phyloP scores from a whole-genome alignment of 768 basidiomycete species.

The Amanita muscaria region DNA sequence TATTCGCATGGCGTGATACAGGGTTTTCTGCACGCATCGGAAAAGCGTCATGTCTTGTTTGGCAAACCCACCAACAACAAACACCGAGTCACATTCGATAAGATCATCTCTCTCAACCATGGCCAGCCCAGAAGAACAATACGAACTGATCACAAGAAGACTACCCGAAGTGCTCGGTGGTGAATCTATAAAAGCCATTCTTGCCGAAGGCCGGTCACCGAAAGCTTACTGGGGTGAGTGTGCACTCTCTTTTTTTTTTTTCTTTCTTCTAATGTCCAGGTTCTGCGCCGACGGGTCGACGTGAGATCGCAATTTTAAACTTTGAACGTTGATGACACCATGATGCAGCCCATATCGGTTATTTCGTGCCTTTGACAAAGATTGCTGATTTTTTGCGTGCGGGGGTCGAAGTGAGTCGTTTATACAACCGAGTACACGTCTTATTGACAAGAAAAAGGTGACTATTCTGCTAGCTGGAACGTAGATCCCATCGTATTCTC shows the following conservation, averaged over 20 bases:
- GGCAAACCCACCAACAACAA: too few relatives aligned
- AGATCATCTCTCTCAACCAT: too few relatives aligned
- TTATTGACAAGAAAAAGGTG: too few relatives aligned
- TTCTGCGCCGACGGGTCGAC: slow-evolving; percentile 88
- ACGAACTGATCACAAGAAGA: slow-evolving; percentile 76
- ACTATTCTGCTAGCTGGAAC: slow-evolving; percentile 74
- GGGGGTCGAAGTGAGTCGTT: slow-evolving; percentile 70
- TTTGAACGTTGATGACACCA: slow-evolving; percentile 2
- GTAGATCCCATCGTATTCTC: slow-evolving; percentile 7
- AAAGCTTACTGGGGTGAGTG: slow-evolving; percentile 89
- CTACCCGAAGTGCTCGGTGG: slow-evolving; percentile 85
- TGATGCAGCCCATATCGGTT: slow-evolving; percentile 83
- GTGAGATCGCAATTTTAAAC: slow-evolving; percentile 36
- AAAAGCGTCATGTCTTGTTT: too few relatives aligned
- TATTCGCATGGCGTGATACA: too few relatives aligned
- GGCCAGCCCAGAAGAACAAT: slow-evolving; percentile 44
- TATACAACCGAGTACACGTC: too few relatives aligned
- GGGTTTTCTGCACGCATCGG: too few relatives aligned
- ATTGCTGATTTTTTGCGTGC: slow-evolving; percentile 93
- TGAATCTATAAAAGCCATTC: slow-evolving; percentile 71
- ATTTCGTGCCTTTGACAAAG: slow-evolving; percentile 92
- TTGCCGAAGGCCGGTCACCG: slow-evolving; percentile 65
- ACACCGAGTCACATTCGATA: too few relatives aligned
- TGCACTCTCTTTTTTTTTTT: slow-evolving; percentile 7
- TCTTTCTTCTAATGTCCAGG: slow-evolving; percentile 37